These are phyloP conservation scores for Bruguiera sexangula DNA, from an alignment of 345 rosid species.

Conservation along the genomic window DNA sequence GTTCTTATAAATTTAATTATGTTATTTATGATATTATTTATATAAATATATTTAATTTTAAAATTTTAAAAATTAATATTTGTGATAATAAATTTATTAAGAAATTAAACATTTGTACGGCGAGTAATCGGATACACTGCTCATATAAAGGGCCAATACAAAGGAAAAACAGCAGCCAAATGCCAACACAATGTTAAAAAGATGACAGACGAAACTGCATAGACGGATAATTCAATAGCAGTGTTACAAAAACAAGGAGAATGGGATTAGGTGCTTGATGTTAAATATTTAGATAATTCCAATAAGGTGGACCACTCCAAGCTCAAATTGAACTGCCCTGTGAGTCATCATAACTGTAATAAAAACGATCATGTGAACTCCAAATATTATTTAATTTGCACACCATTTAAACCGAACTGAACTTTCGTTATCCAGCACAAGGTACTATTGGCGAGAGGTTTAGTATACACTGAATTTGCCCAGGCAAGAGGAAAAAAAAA, in stretches of 20 bases:
- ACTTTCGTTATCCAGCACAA: constrained; percentile 26
- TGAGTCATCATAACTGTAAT: constrained; percentile 32
- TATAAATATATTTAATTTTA: no score
- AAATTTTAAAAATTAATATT: no score
- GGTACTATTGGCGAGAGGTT: constrained; percentile 12
- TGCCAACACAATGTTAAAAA: neutral
- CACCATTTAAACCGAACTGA: constrained; percentile 37
- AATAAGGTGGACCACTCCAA: constrained; percentile 21
- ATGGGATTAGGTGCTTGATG: constrained; percentile 36
- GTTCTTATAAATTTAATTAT: no score
- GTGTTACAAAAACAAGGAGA: no score
- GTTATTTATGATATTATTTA: no score
- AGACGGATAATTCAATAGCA: no score
- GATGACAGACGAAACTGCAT: no score
- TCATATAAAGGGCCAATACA: neutral
- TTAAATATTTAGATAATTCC: constrained; percentile 17
- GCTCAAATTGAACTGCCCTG: constrained; percentile 28
- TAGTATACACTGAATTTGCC: neutral
- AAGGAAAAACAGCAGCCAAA: neutral
- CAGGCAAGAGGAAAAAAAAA: constrained; percentile 9
- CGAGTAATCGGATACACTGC: neutral
- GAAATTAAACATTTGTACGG: neutral
- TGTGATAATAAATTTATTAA: no score
- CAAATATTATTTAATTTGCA: constrained; percentile 12
- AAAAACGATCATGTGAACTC: neutral